These are phyloP conservation scores for Hemileia vastatrix DNA, from an alignment of 1,284 basidiomycete species.

Conservation along the genomic window DNA sequence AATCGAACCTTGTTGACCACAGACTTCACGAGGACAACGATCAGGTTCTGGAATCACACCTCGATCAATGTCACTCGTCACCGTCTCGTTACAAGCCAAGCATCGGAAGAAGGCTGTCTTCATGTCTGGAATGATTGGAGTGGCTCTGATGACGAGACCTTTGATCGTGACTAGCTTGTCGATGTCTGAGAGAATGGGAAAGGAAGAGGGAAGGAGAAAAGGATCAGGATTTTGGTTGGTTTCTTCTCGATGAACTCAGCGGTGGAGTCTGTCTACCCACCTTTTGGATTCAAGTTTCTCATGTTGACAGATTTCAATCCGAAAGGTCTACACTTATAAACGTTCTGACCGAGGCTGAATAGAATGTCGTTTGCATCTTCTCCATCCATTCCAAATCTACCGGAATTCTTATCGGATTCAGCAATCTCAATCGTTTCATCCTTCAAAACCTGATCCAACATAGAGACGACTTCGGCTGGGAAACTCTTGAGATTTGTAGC, in stretches of 20 bases:
- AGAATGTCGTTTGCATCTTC: constrained; percentile 25
- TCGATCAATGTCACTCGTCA: constrained; percentile 39
- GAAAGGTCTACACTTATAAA: constrained; percentile 41
- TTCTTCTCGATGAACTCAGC: too few relatives aligned
- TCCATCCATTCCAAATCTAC: constrained; percentile 31
- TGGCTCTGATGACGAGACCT: constrained; percentile 42
- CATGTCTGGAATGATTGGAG: constrained; percentile 44
- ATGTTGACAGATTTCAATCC: constrained; percentile 40
- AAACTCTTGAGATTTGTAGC: constrained; percentile 38
- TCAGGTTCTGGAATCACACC: constrained; percentile 42
- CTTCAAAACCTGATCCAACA: constrained; percentile 44
- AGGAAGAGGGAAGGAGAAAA: not conserved
- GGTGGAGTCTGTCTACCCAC: too few relatives aligned
- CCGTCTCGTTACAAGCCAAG: constrained; percentile 40
- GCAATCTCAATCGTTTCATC: too few relatives aligned
- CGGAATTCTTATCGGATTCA: constrained; percentile 33
- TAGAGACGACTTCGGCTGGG: constrained; percentile 41
- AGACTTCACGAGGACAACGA: constrained; percentile 38
- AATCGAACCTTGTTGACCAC: constrained; percentile 40
- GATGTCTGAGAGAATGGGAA: constrained; percentile 28
- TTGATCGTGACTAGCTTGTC: constrained; percentile 42
- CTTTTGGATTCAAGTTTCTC: constrained; percentile 41
- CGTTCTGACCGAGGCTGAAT: constrained; percentile 9
- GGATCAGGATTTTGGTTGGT: too few relatives aligned
- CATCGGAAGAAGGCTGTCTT: constrained; percentile 44